Evolutionary conservation across 2,329 filamentous ascomycete genomes (phyloP), one percentile per base, ranked within the genome.

Genomic region (Arachnopeziza araneosa): DNA sequence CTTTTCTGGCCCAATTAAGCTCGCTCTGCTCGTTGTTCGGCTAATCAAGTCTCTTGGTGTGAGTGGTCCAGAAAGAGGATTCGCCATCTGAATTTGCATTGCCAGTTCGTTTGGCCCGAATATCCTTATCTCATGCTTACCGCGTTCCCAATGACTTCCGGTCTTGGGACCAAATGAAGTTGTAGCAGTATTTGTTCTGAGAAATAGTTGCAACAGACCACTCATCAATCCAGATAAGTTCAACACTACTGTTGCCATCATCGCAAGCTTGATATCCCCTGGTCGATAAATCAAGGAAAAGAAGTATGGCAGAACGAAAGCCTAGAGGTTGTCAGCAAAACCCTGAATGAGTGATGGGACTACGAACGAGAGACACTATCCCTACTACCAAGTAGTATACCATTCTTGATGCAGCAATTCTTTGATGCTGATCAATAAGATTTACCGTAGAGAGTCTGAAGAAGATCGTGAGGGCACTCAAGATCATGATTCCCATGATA

Each of bases 161-260:
- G 49, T 55, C 76, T 75, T 66, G 77, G 75, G 58, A 73, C 79
- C 75, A 63, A 80, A 78, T 55, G 85, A 83, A 24, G 82, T 82
- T 14, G 81, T 79, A 14, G 81, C 77, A 17, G 80, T 83, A 64
- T 84, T 87, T 2, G 85, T 84, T 64, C 87, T 82, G 55, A 90
- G 77, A 66, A 89, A 87, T 9, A 90, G 75, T 66, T 89, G 86
- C 24, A 89, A 77, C 19, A 85, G 81, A 3, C 86, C 84, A 19
- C 83, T 86, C 70, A 86, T 78, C 19, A 90, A 74, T 1, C 87
- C 87, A 0, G 86, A 85, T 1, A 88, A 77, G 68, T 89, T 89
- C 19, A 85, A 77, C 2, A 86, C 83, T 7, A 90, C 83, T 19
- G 85, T 82, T 24, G 85, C 84, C 50, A 88, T 81, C 77, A 87